These are phyloP conservation scores for Drosera spatulata DNA, from an alignment of 179 eudicot species.

Conservation along the genomic window DNA sequence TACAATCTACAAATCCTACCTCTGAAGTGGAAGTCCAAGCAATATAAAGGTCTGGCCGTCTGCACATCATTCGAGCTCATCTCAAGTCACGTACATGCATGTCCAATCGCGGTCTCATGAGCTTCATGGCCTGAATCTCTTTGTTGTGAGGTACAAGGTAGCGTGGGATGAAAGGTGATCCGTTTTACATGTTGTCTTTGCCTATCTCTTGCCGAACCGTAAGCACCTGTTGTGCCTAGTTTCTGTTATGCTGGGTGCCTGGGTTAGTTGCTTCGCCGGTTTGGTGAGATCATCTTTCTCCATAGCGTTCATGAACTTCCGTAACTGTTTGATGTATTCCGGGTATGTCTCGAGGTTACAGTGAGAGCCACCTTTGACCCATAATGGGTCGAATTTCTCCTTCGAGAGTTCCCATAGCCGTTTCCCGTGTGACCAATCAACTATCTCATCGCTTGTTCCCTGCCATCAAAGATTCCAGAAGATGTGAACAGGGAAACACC, in stretches of 20 bases:
- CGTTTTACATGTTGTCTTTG: neutral
- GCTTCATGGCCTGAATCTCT: neutral
- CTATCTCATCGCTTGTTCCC: slow-evolving; percentile 98
- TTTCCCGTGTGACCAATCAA: slow-evolving; percentile 91
- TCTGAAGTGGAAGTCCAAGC: neutral
- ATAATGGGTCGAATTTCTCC: slow-evolving; percentile 75
- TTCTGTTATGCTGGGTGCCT: slow-evolving; percentile 44
- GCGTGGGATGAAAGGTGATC: neutral
- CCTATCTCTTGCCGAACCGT: slow-evolving; percentile 51
- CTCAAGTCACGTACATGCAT: too few relatives aligned
- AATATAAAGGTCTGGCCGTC: neutral
- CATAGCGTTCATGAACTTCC: slow-evolving; percentile 81
- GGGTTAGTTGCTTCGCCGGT: slow-evolving; percentile 32
- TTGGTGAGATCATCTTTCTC: slow-evolving; percentile 69
- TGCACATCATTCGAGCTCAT: too few relatives aligned
- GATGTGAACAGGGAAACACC: too few relatives aligned
- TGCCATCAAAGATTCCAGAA: slow-evolving; percentile 7
- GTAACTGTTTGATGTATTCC: slow-evolving; percentile 72
- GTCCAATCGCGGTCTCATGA: too few relatives aligned
- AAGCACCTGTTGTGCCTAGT: slow-evolving; percentile 62
- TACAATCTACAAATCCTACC: neutral
- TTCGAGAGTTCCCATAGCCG: slow-evolving; percentile 85
- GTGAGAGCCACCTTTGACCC: slow-evolving; percentile 95
- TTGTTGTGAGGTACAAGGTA: neutral
- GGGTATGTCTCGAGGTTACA: slow-evolving; percentile 92